phyloP scores from a whole-genome alignment of 2,329 filamentous ascomycete genomes.

The Waltergamsia citrina region DNA sequence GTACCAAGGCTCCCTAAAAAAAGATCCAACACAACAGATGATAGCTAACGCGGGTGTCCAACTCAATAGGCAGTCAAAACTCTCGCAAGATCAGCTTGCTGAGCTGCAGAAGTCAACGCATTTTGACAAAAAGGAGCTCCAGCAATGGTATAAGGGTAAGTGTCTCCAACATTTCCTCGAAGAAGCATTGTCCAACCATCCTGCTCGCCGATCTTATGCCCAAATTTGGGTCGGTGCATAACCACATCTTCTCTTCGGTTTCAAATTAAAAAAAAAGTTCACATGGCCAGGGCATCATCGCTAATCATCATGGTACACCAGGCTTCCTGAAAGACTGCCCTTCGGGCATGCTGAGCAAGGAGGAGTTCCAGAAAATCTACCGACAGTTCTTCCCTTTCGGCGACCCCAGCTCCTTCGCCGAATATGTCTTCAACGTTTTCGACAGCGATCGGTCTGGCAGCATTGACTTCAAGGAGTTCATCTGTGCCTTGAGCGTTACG shows the following conservation, averaged over 20 bases:
- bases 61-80: slow-evolving; percentile 81
- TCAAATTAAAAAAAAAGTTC: no score
- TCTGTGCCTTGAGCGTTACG: slow-evolving; percentile 93
- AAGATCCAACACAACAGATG: no score
- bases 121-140: slow-evolving; percentile 98
- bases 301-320: no score
- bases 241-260: no score
- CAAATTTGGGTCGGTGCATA: no score
- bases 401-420: slow-evolving; percentile 92
- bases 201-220: no score
- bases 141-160: slow-evolving; percentile 99
- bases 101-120: slow-evolving; percentile 96
- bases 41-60: background rate
- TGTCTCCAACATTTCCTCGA: slow-evolving; percentile 5
- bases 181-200: no score
- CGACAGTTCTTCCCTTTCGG: slow-evolving; percentile 99
- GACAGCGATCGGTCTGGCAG: slow-evolving; percentile 94
- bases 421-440: slow-evolving; percentile 99
- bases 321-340: slow-evolving; percentile 98
- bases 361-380: slow-evolving; percentile 99
- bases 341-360: slow-evolving; percentile 90
- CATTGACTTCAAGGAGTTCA: slow-evolving; percentile 99
- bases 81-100: slow-evolving; percentile 88
- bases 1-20: no score
- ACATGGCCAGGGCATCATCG: no score